Conservation (phyloP, 495 filamentous ascomycete species). For the Xanthoparmelia taractica region DNA sequence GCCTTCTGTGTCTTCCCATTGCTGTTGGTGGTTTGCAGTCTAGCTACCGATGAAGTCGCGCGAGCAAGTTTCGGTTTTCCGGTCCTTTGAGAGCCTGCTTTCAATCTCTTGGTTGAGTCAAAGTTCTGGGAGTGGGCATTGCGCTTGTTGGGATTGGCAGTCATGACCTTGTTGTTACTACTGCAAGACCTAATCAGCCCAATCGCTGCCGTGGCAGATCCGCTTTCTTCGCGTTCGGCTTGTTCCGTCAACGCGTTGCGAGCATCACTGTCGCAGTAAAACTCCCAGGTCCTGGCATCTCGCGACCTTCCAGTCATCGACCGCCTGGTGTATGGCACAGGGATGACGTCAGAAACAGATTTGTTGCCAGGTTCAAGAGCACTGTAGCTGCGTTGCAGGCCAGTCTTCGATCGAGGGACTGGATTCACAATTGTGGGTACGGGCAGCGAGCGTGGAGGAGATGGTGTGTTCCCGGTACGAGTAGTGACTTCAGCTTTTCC, state of each 20-base stretch:
- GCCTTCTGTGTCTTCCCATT: constrained; percentile 9
- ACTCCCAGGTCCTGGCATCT: constrained; percentile 79
- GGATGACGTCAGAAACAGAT: constrained; percentile 27
- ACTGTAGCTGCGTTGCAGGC: constrained; percentile 56
- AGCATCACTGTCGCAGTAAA: constrained; percentile 65
- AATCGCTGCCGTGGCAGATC: constrained; percentile 64
- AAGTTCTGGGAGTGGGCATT: constrained; percentile 51
- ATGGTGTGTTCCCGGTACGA: constrained; percentile 55
- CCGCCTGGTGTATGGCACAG: constrained; percentile 16
- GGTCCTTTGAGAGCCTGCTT: constrained; percentile 35
- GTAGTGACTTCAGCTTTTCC: constrained; percentile 75
- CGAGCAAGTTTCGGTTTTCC: constrained; percentile 60
- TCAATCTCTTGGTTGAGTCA: constrained; percentile 40
- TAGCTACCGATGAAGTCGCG: constrained; percentile 57
- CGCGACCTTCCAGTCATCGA: constrained; percentile 59
- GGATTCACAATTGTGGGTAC: constrained; percentile 34
- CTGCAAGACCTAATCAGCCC: constrained; percentile 58
- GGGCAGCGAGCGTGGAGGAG: constrained; percentile 50
- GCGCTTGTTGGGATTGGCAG: constrained; percentile 47
- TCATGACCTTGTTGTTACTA: constrained; percentile 43
- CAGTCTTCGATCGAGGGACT: constrained; percentile 43
- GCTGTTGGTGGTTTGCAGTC: constrained; percentile 47
- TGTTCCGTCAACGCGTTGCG: constrained; percentile 63
- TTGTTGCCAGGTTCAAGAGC: constrained; percentile 39
- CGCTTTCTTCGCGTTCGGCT: constrained; percentile 62